A percentile compares a stretch with the other conserved stretches of the same genome.
phyloP scores from a whole-genome alignment of 352 stramenopile species.

The Pythium angustatum region DNA sequence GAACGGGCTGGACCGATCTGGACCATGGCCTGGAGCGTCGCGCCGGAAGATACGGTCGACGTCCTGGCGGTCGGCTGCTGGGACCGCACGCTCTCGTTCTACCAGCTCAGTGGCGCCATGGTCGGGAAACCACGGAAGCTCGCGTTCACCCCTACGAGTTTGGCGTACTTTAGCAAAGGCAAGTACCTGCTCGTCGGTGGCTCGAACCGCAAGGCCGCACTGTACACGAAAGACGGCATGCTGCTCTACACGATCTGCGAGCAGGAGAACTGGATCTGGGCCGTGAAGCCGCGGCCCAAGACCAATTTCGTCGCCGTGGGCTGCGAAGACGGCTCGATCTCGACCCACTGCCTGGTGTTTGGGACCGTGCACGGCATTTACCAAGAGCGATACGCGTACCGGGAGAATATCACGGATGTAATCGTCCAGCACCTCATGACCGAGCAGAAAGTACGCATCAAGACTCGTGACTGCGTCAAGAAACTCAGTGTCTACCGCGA shows the following conservation, averaged over 20 bases:
- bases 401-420: conserved; percentile 94
- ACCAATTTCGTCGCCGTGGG: conserved; percentile 88
- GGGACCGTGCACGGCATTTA: conserved; percentile 92
- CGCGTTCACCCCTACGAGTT: conserved; percentile 90
- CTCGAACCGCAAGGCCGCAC: conserved; percentile 81
- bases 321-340: conserved; percentile 85
- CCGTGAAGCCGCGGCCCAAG: conserved; percentile 74
- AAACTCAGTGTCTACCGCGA: conserved; percentile 94
- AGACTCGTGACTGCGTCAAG: conserved; percentile 94
- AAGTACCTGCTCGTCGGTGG: conserved; percentile 92
- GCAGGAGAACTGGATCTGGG: conserved; percentile 92
- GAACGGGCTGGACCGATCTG: conserved; percentile 86
- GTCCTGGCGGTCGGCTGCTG: conserved; percentile 92
- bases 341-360: conserved; percentile 89
- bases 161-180: conserved; percentile 90
- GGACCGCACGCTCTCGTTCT: conserved; percentile 94
- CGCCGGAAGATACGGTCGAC: conserved; percentile 80
- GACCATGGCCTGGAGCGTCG: conserved; percentile 84
- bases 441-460: conserved; percentile 95
- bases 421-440: conserved; percentile 95
- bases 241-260: conserved; percentile 81
- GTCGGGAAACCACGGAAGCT: conserved; percentile 88
- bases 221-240: conserved; percentile 90
- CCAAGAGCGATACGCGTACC: conserved; percentile 93
- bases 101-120: conserved; percentile 81